Base-by-base conservation (phyloP, 208 protist genomes). In the Leishmania amazonensis region DNA sequence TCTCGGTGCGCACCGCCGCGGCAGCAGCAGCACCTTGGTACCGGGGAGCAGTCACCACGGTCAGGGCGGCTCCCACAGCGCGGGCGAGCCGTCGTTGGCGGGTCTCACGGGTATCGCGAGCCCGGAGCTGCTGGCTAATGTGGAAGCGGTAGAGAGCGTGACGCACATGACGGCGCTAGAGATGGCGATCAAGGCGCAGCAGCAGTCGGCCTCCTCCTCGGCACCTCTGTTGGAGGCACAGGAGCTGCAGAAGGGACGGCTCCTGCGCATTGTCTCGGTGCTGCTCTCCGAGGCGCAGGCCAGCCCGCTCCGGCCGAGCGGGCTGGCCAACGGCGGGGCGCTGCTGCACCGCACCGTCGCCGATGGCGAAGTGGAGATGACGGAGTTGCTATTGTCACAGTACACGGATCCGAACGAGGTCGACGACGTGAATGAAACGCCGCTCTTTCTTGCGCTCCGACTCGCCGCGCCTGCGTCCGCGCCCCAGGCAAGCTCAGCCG, bases 371-470 rank as follows among this genome's bases (percentile, higher is more conserved):
- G 78, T 86, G 24, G 83, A 81, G 17, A 75, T 89, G 68, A 58
- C 89, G 72, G 38, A 81, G 73, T n/a, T 93, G 9, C 83, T 97
- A 35, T 76, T 97, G 51, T 88, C 91, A 13, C 83, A 91, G 81
- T 95, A 89, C 80, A 91, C 92, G 1, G 91, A 96, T 58, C 87
- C 89, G 3, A 89, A 93, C 81, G 91, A 95, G 45, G 71, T 86
- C 47, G 90, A 97, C 73, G 83, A 93, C 60, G 54, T 72, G 3
- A 90, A 95, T 53, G 82, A 91, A 49, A 95, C 94, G 19, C 90
- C 92, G 28, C 83, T 97, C 28, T 88, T 93, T 70, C 78, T 94
- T 6, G 89, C 90, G 2, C 57, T 93, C 42, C 80, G 64, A 8
- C 78, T 80, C 62, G 9, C 71, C 21, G 17, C 40, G 7, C 6